Base-by-base conservation (phyloP, 1,139 yeast species). In the Candida gigantensis region DNA sequence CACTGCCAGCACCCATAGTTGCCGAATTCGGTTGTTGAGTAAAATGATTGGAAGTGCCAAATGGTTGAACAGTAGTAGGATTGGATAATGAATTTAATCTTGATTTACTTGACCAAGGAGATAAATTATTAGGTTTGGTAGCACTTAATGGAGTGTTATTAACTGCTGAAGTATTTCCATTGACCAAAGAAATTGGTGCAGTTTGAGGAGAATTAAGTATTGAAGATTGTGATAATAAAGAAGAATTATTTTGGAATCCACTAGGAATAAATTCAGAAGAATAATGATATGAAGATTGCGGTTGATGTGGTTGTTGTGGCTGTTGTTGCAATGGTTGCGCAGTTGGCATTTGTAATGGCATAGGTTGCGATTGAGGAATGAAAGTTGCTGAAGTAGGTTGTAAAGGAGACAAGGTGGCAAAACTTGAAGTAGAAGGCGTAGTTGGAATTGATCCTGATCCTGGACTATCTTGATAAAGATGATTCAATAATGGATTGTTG, bases 381-480 rank as follows among this genome's bases (percentile, higher is more conserved):
- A 36, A 42, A 19, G 11, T 23, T 9, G 25, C 27, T 16, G 39
- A 35, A 2, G 45, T 36, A 9, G 46, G 16, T 10, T 34, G 39
- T 6, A 37, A 30, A 9, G 46, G 54, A 8, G 54, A 46, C 2
- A 36, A 30, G 6, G 40, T 28, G 8, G 41, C 18, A 17, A 39
- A 36, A 9, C 35, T 43, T 15, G 31, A 33, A 15, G 56, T 33
- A 4, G 51, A 45, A 6, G 58, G 45, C 6, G 55, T 37, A n/a
- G 43, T 45, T 6, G 64, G 54, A 11, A 51, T 39, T 1, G 65
- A 53, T 6, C 56, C 47, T 1, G 65, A 53, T 6, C 56, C 47
- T 2, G 69, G 64, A 28, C 56, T 58, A 4, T 66, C 58, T 31
- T 60, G 68, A 42, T 63, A 64, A 26, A 64, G 50, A 38, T 60